Evolutionary conservation across 129 eudicot genomes (phyloP), one percentile per base, ranked within the genome.

Genomic region (Flaveria trinervia): DNA sequence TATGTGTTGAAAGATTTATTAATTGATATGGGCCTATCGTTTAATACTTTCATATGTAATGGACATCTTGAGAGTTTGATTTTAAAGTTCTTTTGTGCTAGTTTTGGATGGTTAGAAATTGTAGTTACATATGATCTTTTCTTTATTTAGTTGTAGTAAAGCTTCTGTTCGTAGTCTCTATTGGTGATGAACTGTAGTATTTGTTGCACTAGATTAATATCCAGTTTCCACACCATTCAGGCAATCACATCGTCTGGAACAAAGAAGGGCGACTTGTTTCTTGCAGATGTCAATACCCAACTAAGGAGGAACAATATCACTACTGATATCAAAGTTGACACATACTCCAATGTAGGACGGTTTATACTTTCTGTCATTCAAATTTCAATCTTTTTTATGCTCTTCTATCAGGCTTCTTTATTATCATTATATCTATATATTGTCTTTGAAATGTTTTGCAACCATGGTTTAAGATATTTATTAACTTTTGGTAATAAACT

Each of bases 281-380:
- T 87, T 60, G 91, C 91, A 41, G 91, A 87, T 76, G 83, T 87
- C 67, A 84, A 80, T 49, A 87, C 88, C n/a, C 83, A 82, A 67
- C 65, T 87, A 76, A 87, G 73, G 66, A 79, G 86, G 66, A 87
- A 82, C 81, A 87, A 87, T 64, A 75, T 84, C 45, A 84, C 91
- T 1, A 82, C 91, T 9, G 91, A 87, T 69, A 57, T 87, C 69
- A 87, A 87, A 87, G 86, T 87, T 46, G 91, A 87, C 77, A 82
- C 91, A 9, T 72, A 45, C 65, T 87, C 91, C 20, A 87, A 87
- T 55, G 91, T 87, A 68, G 13, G 77, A 26, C 39, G n/a, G 62
- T 9, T 9, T 22, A 0, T 15, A 36, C 70, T 65, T 30, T 2
- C 11, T 7, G 25, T 74, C 45, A 22, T n/a, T 75, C 30, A 26